Evolutionary conservation across 163 green algal genomes (phyloP), one percentile per base, ranked within the genome.

Genomic region (Picocystis sp.): DNA sequence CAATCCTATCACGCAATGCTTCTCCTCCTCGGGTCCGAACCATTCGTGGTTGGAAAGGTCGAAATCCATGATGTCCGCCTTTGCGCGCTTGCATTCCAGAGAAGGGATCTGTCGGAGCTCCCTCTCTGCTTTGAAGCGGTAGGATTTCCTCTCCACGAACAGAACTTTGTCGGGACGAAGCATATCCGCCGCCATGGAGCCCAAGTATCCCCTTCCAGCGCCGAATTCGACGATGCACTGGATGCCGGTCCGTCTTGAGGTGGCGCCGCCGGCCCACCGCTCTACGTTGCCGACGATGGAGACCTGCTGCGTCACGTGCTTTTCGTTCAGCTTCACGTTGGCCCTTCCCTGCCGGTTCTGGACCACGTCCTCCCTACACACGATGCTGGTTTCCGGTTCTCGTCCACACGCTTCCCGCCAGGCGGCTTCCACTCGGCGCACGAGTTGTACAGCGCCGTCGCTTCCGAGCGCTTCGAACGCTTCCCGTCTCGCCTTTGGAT

Each of bases 151-250:
- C 22, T 67, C 60, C 50, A 67, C 12, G 11, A 67, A 45, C 22
- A 55, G 6, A 17, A 67, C 47, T 24, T 1, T 15, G 8, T 51
- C 46, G 2, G 14, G 42, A 21, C 13, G 41, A 38, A 42, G 45
- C 17, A 21, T 22, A n/a, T 66, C 53, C 14, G 57, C 52, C 41
- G 76, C 50, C 64, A 63, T 75, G 17, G 35, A 53, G 11, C 55
- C 68, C 15, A 92, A 64, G 44, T 84, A 90, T 11, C 69, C 82
- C 43, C 77, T 80, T 21, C 82, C 82, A 0, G 82, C 80, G 1
- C 82, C 81, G 58, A 84, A 72, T 66, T 92, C 78, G 8, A 92
- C 47, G 10, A 73, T 57, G 47, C 17, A 54, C 9, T 24, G 44
- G 15, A 24, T 23, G 5, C 29, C 29, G 8, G 29, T 5, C 29